These are phyloP conservation scores for Casuarina equisetifolia DNA, from an alignment of 306 rosid species.

Conservation along the genomic window DNA sequence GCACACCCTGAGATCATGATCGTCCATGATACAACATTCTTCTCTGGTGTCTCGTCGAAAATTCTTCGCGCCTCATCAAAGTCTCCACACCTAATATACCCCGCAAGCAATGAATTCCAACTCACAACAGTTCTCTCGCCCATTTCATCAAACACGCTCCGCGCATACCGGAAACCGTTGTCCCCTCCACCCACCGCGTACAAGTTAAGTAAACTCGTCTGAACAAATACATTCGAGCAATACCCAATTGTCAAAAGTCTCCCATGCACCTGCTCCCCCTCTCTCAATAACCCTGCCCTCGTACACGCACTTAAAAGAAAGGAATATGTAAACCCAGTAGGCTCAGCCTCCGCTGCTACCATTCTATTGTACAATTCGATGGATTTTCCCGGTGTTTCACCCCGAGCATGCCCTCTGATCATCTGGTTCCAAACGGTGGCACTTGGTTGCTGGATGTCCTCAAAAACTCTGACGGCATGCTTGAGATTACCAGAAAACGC, in stretches of 20 bases:
- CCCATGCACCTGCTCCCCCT: constrained; percentile 67
- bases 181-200: constrained; percentile 30
- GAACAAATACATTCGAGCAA: constrained; percentile 57
- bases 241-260: constrained; percentile 58
- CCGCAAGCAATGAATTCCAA: constrained; percentile 68
- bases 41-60: constrained; percentile 54
- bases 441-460: constrained; percentile 41
- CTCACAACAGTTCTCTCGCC: constrained; percentile 52
- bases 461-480: constrained; percentile 35
- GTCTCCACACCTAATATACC: constrained; percentile 48
- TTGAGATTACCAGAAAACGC: constrained; percentile 37
- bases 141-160: constrained; percentile 60
- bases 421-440: constrained; percentile 63
- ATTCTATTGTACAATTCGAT: constrained; percentile 43
- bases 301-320: constrained; percentile 62
- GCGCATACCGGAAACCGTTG: constrained; percentile 36
- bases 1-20: constrained; percentile 61
- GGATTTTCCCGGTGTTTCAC: constrained; percentile 38
- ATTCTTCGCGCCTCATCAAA: constrained; percentile 42
- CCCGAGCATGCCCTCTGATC: constrained; percentile 46
- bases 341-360: constrained; percentile 39
- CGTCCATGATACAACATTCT: constrained; percentile 72
- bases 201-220: constrained; percentile 54
- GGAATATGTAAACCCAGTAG: constrained; percentile 67
- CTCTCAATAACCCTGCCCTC: constrained; percentile 51